Evolutionary conservation across 768 basidiomycete genomes (phyloP).

Genomic region (Leccinellum luteum): DNA sequence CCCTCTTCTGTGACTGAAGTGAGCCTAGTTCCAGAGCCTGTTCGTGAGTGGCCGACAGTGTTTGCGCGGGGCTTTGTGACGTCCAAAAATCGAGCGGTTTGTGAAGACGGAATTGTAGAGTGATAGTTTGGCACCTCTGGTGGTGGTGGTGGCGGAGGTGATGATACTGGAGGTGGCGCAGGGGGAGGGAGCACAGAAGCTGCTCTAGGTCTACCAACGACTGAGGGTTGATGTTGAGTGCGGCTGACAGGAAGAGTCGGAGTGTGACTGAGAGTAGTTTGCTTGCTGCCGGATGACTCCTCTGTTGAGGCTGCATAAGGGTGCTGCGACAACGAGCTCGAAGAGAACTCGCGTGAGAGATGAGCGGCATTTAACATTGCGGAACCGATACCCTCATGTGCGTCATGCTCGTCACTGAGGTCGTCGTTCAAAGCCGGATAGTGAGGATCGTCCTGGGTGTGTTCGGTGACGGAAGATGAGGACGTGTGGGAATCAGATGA

Average conservation of each 20-base stretch:
- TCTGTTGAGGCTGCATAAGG: slow-evolving; percentile 52
- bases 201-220: slow-evolving; percentile 46
- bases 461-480: slow-evolving; percentile 41
- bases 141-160: slow-evolving; percentile 59
- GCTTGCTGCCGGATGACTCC: slow-evolving; percentile 30
- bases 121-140: slow-evolving; percentile 36
- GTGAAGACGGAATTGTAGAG: slow-evolving; percentile 31
- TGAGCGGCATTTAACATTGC: slow-evolving; percentile 39
- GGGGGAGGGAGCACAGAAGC: slow-evolving; percentile 62
- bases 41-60: slow-evolving; percentile 51
- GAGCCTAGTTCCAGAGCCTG: slow-evolving; percentile 56
- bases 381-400: slow-evolving; percentile 43
- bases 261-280: slow-evolving; percentile 30
- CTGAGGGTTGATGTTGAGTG: slow-evolving; percentile 21
- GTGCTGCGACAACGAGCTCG: slow-evolving; percentile 33
- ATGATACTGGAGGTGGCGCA: slow-evolving; percentile 59
- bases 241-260: slow-evolving; percentile 35
- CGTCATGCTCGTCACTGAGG: slow-evolving; percentile 34
- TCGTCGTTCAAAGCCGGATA: slow-evolving; percentile 20
- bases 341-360: slow-evolving; percentile 29
- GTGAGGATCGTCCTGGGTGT: slow-evolving; percentile 37
- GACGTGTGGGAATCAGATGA: slow-evolving; percentile 52
- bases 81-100: slow-evolving; percentile 34
- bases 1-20: slow-evolving; percentile 63
- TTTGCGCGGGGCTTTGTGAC: slow-evolving; percentile 44